Conservation (phyloP, 1,284 basidiomycete species). For the Omphalotus olearius region DNA sequence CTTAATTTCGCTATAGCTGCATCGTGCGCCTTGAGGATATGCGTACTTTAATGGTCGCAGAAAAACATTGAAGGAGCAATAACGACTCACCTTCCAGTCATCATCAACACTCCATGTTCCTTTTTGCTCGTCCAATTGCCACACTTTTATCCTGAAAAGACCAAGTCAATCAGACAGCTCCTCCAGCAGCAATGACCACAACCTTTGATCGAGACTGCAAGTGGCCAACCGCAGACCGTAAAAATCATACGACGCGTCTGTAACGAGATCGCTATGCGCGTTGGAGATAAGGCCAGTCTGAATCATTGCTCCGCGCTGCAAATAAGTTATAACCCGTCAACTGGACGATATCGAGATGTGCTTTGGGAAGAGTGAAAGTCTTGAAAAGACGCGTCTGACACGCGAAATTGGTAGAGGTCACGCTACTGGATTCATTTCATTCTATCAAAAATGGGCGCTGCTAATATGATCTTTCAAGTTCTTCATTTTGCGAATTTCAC, state of each 20-base stretch:
- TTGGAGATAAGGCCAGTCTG: slow-evolving; percentile 71
- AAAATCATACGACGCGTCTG: slow-evolving; percentile 85
- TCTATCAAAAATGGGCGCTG: no score
- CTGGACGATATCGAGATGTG: no score
- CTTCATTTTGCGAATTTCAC: no score
- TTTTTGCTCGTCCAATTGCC: slow-evolving; percentile 65
- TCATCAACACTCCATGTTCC: slow-evolving; percentile 75
- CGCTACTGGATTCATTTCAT: no score
- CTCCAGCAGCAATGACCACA: slow-evolving; percentile 7
- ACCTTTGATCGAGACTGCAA: slow-evolving; percentile 78
- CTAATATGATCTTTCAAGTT: no score
- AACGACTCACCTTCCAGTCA: slow-evolving; percentile 77
- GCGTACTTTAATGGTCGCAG: slow-evolving; percentile 1
- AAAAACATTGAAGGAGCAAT: slow-evolving; percentile 16
- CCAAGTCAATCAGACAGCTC: slow-evolving; percentile 9
- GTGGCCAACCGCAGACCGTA: slow-evolving; percentile 81
- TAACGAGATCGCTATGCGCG: slow-evolving; percentile 75
- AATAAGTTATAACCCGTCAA: no score
- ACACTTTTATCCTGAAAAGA: slow-evolving; percentile 70
- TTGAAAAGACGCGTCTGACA: no score
- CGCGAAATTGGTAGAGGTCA: no score
- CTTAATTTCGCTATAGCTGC: slow-evolving; percentile 78
- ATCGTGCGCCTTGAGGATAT: slow-evolving; percentile 73
- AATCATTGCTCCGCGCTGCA: slow-evolving; percentile 42
- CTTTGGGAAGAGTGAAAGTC: no score